Percentiles rank a stretch among this genome's conserved stretches.
phyloP scores from a whole-genome alignment of 805 yeast genomes.

The Pichia nanzhaoensis region DNA sequence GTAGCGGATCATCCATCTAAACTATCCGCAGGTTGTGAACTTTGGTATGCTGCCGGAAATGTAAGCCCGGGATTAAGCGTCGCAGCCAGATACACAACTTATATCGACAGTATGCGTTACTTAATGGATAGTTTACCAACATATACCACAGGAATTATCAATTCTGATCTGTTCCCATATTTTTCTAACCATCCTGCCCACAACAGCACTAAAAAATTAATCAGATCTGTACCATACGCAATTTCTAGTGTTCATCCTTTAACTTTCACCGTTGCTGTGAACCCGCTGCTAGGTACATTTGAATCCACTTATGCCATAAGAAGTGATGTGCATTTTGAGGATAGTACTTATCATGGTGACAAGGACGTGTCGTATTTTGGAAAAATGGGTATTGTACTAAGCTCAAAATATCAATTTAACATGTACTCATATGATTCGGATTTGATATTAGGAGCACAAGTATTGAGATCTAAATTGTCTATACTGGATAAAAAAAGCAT shows the following conservation, averaged over 20 bases:
- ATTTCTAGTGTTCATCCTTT: conserved; percentile 46
- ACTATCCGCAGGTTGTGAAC: conserved; percentile 70
- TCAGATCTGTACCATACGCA: conserved; percentile 9
- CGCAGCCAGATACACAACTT: conserved; percentile 77
- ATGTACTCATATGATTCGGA: conserved; percentile 86
- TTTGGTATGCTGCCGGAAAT: conserved; percentile 79
- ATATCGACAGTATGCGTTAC: conserved; percentile 25
- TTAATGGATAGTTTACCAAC: conserved; percentile 5
- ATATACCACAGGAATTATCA: neutral
- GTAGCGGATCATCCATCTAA: conserved; percentile 33
- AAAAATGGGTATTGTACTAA: conserved; percentile 41
- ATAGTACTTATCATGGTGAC: neutral
- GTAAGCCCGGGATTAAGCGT: conserved; percentile 89
- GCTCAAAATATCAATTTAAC: conserved; percentile 84
- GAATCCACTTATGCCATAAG: conserved; percentile 83
- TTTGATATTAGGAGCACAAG: conserved; percentile 77
- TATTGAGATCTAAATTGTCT: conserved; percentile 45
- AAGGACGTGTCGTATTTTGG: neutral
- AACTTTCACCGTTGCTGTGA: conserved; percentile 77
- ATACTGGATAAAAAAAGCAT: neutral
- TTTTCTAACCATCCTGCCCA: neutral
- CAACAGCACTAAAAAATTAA: neutral
- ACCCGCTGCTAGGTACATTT: conserved; percentile 85
- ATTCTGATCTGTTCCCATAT: conserved; percentile 1
- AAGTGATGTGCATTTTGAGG: conserved; percentile 54